These are phyloP conservation scores for Tirmania nivea DNA, from an alignment of 495 filamentous ascomycete genomes.

Conservation along the genomic window DNA sequence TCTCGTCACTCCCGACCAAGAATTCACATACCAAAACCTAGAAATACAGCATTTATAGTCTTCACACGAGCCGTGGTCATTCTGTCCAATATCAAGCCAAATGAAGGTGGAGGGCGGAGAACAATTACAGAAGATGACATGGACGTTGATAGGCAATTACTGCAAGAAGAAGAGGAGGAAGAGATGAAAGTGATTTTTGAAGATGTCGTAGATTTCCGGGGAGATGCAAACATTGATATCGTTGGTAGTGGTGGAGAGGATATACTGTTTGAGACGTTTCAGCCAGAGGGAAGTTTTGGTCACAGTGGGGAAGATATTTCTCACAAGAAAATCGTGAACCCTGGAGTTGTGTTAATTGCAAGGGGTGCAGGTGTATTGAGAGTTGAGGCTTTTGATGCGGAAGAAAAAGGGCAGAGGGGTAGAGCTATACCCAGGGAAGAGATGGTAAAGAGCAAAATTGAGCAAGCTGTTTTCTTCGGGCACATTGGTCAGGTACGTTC, in stretches of 20 bases:
- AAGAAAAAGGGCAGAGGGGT: conserved; percentile 16
- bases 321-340: conserved; percentile 30
- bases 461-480: conserved; percentile 86
- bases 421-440: conserved; percentile 21
- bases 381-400: conserved; percentile 35
- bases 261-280: conserved; percentile 19
- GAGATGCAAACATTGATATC: conserved; percentile 37
- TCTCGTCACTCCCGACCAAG: conserved; percentile 33
- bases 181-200: conserved; percentile 34
- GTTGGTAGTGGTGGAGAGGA: conserved; percentile 39
- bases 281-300: conserved; percentile 27
- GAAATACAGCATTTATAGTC: conserved; percentile 59
- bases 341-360: conserved; percentile 50
- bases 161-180: not conserved
- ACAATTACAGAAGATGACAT: conserved; percentile 4
- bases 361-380: conserved; percentile 63
- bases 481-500: conserved; percentile 30
- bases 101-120: not conserved
- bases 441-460: conserved; percentile 68
- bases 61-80: conserved; percentile 57
- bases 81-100: conserved; percentile 32
- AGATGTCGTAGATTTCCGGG: conserved; percentile 62
- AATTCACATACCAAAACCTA: conserved; percentile 55
- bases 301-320: not conserved
- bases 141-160: conserved; percentile 4